Percentiles rank a stretch among this genome's conserved stretches.
These are phyloP conservation scores for Russula sp. DNA, from an alignment of 768 basidiomycete genomes.

Conservation along the genomic window DNA sequence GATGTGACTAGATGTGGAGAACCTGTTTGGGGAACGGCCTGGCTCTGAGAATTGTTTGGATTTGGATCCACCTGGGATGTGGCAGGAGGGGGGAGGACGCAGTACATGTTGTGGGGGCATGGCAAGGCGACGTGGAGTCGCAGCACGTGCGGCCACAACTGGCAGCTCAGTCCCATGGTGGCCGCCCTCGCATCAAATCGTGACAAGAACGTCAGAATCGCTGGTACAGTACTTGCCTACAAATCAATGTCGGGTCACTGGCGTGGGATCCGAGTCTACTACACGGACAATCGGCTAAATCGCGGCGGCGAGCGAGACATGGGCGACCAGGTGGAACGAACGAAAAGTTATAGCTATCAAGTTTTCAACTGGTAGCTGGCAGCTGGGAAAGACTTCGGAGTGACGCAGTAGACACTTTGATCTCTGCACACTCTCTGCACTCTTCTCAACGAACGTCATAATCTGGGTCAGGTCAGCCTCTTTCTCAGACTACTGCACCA, in stretches of 20 bases:
- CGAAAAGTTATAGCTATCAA: no score
- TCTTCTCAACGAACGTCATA: constrained; percentile 31
- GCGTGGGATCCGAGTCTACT: no score
- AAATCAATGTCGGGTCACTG: background rate
- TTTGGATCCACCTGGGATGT: background rate
- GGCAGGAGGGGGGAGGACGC: background rate
- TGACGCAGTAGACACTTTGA: constrained; percentile 27
- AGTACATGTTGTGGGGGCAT: background rate
- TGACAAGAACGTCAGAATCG: background rate
- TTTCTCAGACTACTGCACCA: background rate
- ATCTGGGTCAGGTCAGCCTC: constrained; percentile 29
- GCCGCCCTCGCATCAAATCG: background rate
- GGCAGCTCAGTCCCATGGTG: no score
- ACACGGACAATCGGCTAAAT: no score
- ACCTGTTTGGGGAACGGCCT: no score
- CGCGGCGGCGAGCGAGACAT: no score
- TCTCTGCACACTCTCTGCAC: constrained; percentile 37
- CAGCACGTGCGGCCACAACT: no score
- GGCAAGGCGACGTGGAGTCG: background rate
- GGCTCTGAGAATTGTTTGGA: background rate
- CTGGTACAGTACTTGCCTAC: constrained; percentile 12
- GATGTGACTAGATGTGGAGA: background rate
- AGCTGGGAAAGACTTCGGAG: no score
- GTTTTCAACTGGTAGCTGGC: no score
- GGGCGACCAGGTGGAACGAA: no score